These are phyloP conservation scores for Fraxinus dipetala DNA, from an alignment of 305 asterid genomes.

Conservation along the genomic window DNA sequence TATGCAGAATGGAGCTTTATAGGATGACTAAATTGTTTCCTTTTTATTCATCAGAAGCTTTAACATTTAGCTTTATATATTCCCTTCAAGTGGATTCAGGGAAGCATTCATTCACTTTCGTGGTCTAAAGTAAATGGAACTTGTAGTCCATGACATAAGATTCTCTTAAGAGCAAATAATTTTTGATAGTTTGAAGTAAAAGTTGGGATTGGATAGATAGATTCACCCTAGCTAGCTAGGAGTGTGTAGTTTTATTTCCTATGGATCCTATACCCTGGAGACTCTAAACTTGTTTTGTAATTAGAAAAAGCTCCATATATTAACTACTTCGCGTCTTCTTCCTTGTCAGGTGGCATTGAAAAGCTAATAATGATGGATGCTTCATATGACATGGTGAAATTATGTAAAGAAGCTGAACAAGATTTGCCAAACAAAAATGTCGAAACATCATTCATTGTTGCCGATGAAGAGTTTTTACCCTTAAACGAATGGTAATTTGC, in stretches of 20 bases:
- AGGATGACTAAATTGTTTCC: not conserved
- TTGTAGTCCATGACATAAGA: not conserved
- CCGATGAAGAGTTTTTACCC: slow-evolving; percentile 90
- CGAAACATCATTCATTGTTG: slow-evolving; percentile 72
- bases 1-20: not conserved
- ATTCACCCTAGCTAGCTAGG: not conserved
- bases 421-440: slow-evolving; percentile 44
- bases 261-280: not conserved
- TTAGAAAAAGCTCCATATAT: not conserved
- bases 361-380: slow-evolving; percentile 87
- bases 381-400: slow-evolving; percentile 74
- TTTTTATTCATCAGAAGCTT: slow-evolving; percentile 2
- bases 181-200: not conserved
- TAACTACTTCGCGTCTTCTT: slow-evolving; percentile 12
- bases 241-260: not conserved
- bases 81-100: not conserved
- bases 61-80: not conserved
- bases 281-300: not conserved
- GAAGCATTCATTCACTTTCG: too few relatives aligned
- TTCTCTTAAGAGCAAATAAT: not conserved
- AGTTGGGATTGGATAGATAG: not conserved
- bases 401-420: slow-evolving; percentile 63
- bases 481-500: slow-evolving; percentile 61
- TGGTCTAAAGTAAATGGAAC: slow-evolving; percentile 7
- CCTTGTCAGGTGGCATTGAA: slow-evolving; percentile 70